Conservation (phyloP, 345 rosid genomes). For the Geranium rotundifolium region DNA sequence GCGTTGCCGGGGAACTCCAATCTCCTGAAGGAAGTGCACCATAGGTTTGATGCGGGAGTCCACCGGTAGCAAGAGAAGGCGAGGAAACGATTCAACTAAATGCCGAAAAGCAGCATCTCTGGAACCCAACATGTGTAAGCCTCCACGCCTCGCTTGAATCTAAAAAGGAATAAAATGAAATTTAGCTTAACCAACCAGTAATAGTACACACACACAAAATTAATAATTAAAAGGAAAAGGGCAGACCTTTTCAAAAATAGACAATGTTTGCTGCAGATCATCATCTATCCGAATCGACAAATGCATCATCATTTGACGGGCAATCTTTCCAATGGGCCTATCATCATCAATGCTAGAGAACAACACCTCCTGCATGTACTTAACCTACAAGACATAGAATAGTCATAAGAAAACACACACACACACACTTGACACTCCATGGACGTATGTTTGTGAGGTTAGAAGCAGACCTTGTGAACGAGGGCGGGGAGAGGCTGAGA, state of each 20-base stretch:
- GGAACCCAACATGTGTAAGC: slow-evolving; percentile 53
- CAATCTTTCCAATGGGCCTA: slow-evolving; percentile 37
- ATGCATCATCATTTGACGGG: slow-evolving; percentile 60
- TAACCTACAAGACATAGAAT: slow-evolving; percentile 62
- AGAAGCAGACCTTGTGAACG: slow-evolving; percentile 34
- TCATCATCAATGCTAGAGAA: slow-evolving; percentile 58
- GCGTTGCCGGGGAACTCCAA: slow-evolving; percentile 35
- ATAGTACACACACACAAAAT: background rate
- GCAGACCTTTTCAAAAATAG: slow-evolving; percentile 81
- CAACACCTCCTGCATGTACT: slow-evolving; percentile 65
- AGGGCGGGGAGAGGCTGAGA: slow-evolving; percentile 45
- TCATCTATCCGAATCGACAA: slow-evolving; percentile 71
- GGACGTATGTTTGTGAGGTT: too few relatives aligned
- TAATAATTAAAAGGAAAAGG: background rate
- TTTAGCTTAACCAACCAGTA: background rate
- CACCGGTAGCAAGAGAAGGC: slow-evolving; percentile 46
- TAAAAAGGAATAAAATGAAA: slow-evolving; percentile 17
- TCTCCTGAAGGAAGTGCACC: slow-evolving; percentile 37
- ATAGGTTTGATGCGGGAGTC: slow-evolving; percentile 53
- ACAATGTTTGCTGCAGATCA: slow-evolving; percentile 72
- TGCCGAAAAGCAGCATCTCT: slow-evolving; percentile 44
- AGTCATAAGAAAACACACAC: slow-evolving; percentile 27
- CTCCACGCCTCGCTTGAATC: slow-evolving; percentile 96
- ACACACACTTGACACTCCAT: too few relatives aligned
- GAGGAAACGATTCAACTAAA: slow-evolving; percentile 79